Evolutionary conservation across 441 rosid genomes (phyloP), one percentile per base, ranked within the genome.

Genomic region (Melianthus villosus): DNA sequence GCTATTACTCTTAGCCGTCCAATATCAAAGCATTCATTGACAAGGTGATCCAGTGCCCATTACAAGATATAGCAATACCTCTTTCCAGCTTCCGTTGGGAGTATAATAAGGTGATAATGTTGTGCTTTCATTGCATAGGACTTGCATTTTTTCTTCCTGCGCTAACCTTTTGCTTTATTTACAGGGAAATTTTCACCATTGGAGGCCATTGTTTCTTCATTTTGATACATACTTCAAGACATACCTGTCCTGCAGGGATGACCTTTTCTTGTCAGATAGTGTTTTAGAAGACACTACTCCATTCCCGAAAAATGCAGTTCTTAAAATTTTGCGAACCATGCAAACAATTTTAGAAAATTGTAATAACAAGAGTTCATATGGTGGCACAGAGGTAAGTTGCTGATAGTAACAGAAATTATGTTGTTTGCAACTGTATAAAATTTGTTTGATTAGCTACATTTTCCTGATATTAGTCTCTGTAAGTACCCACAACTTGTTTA

Each of bases 161-260:
- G n/a, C n/a, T n/a, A n/a, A n/a, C 16, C 15, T 26, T 3, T 7
- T 34, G 16, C 11, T 11, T 22, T 2, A 4, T 26, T 19, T 38
- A 59, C 77, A 89, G 98, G 98, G 98, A 33, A 94, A 89, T 65
- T 89, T 89, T 54, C 94, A 84, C 73, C 98, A 89, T 17, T 89
- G 98, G 98, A 82, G 78, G 58, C 96, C 84, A 56, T 94, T 84
- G 46, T 84, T 89, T 54, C 79, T 81, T 66, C 71, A 84, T 62
- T 89, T 89, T 58, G 98, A 81, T 71, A 64, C 89, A 42, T 81
- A 63, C 69, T 89, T 89, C 57, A 94, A 84, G 68, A 84, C 81
- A 76, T 75, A 79, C 45, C 57, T 84, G 40, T 84, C 84, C 67
- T 58, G 64, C 26, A 84, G 98, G 53, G 82, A 73, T 60, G 98